A percentile compares a stretch with the other conserved stretches of the same genome.
These are phyloP conservation scores for Saccharomycopsis capsularis DNA, from an alignment of 805 yeast species.

Conservation along the genomic window DNA sequence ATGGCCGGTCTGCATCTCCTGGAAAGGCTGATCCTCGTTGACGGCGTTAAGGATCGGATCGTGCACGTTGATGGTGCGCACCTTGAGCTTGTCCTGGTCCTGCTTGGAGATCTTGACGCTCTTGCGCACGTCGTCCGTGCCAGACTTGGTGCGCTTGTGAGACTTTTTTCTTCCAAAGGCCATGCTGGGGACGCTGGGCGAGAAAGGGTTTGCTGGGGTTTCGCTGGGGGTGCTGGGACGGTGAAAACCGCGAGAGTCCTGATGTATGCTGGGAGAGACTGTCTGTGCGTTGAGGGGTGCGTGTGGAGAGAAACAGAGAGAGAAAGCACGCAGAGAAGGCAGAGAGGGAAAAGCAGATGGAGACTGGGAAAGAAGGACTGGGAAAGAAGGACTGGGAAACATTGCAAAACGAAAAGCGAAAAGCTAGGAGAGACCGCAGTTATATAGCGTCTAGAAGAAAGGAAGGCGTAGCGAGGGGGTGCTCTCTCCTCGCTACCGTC, in stretches of 20 bases:
- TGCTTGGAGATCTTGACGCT: conserved; percentile 39
- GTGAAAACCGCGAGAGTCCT: too few relatives aligned
- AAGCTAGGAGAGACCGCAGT: too few relatives aligned
- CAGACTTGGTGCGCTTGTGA: conserved; percentile 6
- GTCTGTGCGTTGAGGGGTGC: too few relatives aligned
- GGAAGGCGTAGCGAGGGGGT: too few relatives aligned
- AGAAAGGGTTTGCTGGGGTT: too few relatives aligned
- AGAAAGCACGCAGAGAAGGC: neutral
- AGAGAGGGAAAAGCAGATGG: neutral
- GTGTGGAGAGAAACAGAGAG: neutral
- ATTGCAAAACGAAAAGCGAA: too few relatives aligned
- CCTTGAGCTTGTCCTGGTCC: conserved; percentile 50
- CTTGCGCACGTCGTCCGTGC: conserved; percentile 14
- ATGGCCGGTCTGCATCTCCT: conserved; percentile 35
- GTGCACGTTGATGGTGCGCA: conserved; percentile 41
- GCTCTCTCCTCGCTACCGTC: too few relatives aligned
- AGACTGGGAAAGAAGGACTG: neutral
- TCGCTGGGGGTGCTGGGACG: too few relatives aligned
- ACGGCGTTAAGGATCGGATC: conserved; percentile 92
- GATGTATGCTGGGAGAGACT: too few relatives aligned
- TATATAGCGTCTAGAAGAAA: too few relatives aligned
- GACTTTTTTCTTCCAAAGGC: conserved; percentile 15
- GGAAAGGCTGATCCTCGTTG: conserved; percentile 94
- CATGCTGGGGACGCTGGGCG: too few relatives aligned
- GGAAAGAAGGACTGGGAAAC: too few relatives aligned